Percentiles rank a stretch among this genome's conserved stretches.
Evolutionary conservation across 2,329 filamentous ascomycete genomes (phyloP).

Genomic region (Hirsutella minnesotensis): DNA sequence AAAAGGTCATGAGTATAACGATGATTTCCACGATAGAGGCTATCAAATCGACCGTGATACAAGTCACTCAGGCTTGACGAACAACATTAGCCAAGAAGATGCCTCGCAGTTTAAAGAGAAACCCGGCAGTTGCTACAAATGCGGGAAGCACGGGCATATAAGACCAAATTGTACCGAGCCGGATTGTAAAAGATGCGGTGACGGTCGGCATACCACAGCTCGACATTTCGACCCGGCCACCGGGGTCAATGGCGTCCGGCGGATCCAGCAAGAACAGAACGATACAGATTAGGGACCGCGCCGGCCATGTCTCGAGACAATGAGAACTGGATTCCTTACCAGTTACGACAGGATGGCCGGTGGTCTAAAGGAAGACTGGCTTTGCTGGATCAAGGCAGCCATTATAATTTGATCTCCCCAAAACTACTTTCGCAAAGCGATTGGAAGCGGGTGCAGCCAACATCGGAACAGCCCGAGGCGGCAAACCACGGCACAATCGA

Average conservation of each 20-base stretch:
- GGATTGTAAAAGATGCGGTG: neutral
- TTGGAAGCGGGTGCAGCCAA: neutral
- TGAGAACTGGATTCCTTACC: neutral
- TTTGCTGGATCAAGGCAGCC: too few species aligned
- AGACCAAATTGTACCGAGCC: neutral
- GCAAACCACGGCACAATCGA: neutral
- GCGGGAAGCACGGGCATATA: neutral
- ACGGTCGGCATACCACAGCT: neutral
- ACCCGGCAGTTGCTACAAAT: neutral
- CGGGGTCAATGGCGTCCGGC: neutral
- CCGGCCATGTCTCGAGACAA: neutral
- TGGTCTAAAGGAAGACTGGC: too few species aligned
- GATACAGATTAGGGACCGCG: neutral
- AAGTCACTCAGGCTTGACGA: neutral
- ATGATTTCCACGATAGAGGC: neutral
- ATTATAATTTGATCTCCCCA: neutral
- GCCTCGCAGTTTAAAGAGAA: neutral
- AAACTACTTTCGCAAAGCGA: neutral
- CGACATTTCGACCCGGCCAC: neutral
- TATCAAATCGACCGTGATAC: neutral
- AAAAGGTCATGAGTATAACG: neutral
- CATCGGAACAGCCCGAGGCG: neutral
- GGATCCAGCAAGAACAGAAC: neutral
- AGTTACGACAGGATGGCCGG: neutral
- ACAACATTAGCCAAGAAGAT: neutral